Base-by-base conservation (phyloP, 2,329 filamentous ascomycete species). In the Colletotrichum liaoningense region DNA sequence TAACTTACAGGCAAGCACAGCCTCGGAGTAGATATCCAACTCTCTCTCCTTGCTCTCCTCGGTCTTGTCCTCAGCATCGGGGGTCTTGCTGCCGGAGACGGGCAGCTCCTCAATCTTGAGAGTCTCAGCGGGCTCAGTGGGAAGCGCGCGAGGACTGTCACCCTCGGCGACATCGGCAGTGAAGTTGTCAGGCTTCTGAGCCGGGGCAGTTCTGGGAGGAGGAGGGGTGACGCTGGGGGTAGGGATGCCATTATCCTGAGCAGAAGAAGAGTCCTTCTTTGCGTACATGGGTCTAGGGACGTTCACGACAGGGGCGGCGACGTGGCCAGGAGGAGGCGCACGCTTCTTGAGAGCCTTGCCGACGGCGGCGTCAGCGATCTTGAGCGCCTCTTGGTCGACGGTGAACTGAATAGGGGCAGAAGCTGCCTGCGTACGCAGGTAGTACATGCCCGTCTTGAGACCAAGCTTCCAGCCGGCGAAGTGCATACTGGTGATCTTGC, bases 401-500 rank as follows among this genome's bases (percentile, higher is more conserved):
- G 97, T 99, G 88, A 99, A 99, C 85, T 99, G 97, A 77, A 99
- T 99, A 67, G 97, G 97, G 59, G 95, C 95, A 22, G 95, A 95
- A 46, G 97, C 97, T 76, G 97, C 97, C 92, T 97, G 97, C 60
- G 97, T 99, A 80, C 97, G 95, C 79, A 99, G 92, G 86, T 99
- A 99, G 92, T 99, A 99, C 97, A 99, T 98, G 88, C 97, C 97
- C 46, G 97, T 99, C 93, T 99, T 99, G 78, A 99, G 91, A 80
- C 97, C 97, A 77, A 98, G 92, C 90, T 98, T 99, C 97, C 97
- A 99, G 79, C 97, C 97, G 62, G 97, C 91, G 82, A 99, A 99
- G 88, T 99, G 97, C 97, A 99, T 99, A 84, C 93, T 97, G 73
- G 97, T 99, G 84, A 99, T 98, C 90, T 99, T 99, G 86, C 97